A percentile compares a stretch with the other conserved stretches of the same genome.
These are phyloP conservation scores for Oryza longistaminata DNA, from an alignment of 176 grass and related monocot species.

Conservation along the genomic window DNA sequence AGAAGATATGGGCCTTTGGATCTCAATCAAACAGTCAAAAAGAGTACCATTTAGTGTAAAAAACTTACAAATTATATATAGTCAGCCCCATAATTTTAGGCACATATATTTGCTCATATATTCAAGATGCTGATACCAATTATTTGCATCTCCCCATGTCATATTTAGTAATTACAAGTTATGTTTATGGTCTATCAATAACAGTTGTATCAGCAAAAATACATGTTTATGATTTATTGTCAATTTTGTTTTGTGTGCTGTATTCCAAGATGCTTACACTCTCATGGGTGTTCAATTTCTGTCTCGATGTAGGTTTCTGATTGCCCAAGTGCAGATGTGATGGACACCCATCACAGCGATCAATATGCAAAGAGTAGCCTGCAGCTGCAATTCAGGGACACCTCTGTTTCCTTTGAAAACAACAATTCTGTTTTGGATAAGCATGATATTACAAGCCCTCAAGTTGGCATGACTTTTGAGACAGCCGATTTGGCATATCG, in stretches of 20 bases:
- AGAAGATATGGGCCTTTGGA: background rate
- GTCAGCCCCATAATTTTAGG: background rate
- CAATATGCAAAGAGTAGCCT: slow-evolving; percentile 46
- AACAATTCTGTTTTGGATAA: slow-evolving; percentile 38
- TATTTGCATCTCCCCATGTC: background rate
- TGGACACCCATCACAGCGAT: slow-evolving; percentile 43
- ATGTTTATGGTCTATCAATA: background rate
- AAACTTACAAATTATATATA: background rate
- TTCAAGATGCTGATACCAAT: background rate
- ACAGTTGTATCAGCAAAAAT: background rate
- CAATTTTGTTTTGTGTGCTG: slow-evolving; percentile 5
- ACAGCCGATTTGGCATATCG: slow-evolving; percentile 78
- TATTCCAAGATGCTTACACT: background rate
- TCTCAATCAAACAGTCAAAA: background rate
- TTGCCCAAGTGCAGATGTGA: slow-evolving; percentile 18
- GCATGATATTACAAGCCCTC: slow-evolving; percentile 43
- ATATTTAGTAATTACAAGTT: slow-evolving; percentile 17
- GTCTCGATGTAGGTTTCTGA: slow-evolving; percentile 24
- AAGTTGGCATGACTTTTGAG: slow-evolving; percentile 79
- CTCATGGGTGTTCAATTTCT: background rate
- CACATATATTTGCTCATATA: slow-evolving; percentile 5
- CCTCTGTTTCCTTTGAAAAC: slow-evolving; percentile 40
- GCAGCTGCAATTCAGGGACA: slow-evolving; percentile 35
- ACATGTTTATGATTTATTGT: background rate
- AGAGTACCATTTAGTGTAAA: background rate